Percentiles rank a stretch among this genome's conserved stretches.
These are phyloP conservation scores for Funneliformis mosseae DNA, from an alignment of 192 early-diverging fungal genomes.

Conservation along the genomic window DNA sequence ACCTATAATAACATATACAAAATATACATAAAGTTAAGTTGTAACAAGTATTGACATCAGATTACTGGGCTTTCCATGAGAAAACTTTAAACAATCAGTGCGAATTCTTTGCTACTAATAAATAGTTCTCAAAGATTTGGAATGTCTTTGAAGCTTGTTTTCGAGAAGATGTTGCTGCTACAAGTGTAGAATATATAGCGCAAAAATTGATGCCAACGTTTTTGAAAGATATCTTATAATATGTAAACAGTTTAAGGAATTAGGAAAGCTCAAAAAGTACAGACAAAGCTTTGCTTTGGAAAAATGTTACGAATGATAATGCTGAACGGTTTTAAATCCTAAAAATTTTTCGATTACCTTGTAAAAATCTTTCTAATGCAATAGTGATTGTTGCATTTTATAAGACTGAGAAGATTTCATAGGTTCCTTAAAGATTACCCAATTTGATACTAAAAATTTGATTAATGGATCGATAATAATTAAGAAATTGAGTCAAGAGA, in stretches of 20 bases:
- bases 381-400: too few relatives aligned
- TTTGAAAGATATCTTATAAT: background rate
- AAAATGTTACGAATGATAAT: constrained; percentile 11
- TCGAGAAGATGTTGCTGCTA: background rate
- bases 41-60: background rate
- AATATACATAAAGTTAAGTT: background rate
- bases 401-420: too few relatives aligned
- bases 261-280: background rate
- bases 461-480: too few relatives aligned
- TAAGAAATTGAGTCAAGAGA: too few relatives aligned
- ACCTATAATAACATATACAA: background rate
- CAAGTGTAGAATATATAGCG: background rate
- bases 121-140: background rate
- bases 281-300: constrained; percentile 1
- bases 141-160: constrained; percentile 16
- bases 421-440: too few relatives aligned
- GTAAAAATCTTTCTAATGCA: too few relatives aligned
- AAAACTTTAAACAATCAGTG: background rate
- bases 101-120: background rate
- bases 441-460: too few relatives aligned
- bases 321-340: background rate
- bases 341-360: too few relatives aligned
- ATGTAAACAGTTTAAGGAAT: constrained; percentile 4
- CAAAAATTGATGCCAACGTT: background rate
- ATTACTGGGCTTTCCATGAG: background rate